Evolutionary conservation across 106 monocot genomes (phyloP).

Genomic region (Gastrodia elata): DNA sequence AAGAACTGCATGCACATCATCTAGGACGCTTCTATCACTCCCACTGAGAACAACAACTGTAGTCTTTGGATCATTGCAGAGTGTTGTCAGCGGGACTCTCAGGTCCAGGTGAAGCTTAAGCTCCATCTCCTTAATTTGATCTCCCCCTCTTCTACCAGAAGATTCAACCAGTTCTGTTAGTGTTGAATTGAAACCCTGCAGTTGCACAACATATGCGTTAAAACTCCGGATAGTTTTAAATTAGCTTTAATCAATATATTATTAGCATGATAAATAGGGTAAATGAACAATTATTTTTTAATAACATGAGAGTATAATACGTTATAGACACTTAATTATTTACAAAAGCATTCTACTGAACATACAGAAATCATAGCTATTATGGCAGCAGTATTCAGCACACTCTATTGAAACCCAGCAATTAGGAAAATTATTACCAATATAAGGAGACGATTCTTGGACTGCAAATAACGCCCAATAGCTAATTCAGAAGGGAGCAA

Average conservation of each 20-base stretch:
- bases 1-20: conserved; percentile 62
- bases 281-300: too few relatives aligned
- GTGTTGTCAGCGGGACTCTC: conserved; percentile 48
- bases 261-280: too few relatives aligned
- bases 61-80: conserved; percentile 75
- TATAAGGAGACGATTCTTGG: conserved; percentile 85
- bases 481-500: conserved; percentile 46
- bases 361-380: not conserved
- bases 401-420: not conserved
- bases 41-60: conserved; percentile 94
- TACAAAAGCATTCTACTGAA: not conserved
- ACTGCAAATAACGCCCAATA: conserved; percentile 60
- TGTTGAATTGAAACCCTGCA: conserved; percentile 91
- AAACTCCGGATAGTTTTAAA: too few relatives aligned
- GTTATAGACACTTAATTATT: too few relatives aligned
- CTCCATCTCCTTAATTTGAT: conserved; percentile 99
- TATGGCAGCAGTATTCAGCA: not conserved
- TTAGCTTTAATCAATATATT: too few relatives aligned
- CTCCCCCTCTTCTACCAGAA: conserved; percentile 91
- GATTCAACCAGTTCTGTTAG: conserved; percentile 87
- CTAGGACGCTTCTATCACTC: conserved; percentile 89
- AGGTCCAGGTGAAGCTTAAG: conserved; percentile 89
- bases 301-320: too few relatives aligned
- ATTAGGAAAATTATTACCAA: too few relatives aligned
- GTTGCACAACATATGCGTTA: not conserved